phyloP scores from a whole-genome alignment of 1,284 basidiomycete genomes.

The Cutaneotrichosporon sp. region DNA sequence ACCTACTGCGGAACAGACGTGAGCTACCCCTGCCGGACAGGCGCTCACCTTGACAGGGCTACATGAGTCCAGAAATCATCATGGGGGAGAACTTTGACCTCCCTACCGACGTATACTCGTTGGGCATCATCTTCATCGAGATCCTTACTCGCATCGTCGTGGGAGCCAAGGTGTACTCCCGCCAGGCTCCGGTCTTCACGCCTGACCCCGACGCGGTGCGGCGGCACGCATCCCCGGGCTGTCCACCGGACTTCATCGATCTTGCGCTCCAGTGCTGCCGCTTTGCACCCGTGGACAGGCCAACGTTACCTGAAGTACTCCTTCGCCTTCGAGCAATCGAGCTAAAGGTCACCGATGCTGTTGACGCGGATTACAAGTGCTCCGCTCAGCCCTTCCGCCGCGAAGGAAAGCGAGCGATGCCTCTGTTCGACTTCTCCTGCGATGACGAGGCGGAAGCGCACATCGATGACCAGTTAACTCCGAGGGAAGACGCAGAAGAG shows the following conservation, averaged over 20 bases:
- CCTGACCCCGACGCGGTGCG: conserved; percentile 59
- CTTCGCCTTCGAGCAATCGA: conserved; percentile 75
- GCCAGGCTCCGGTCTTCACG: conserved; percentile 72
- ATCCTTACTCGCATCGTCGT: conserved; percentile 82
- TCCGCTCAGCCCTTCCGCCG: background rate
- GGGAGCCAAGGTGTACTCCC: conserved; percentile 72
- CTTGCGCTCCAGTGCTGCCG: conserved; percentile 77
- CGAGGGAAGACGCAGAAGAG: conserved; percentile 8
- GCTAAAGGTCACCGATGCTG: conserved; percentile 58
- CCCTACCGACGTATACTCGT: conserved; percentile 89
- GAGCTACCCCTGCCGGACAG: conserved; percentile 35
- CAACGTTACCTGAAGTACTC: conserved; percentile 75
- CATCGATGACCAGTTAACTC: conserved; percentile 17
- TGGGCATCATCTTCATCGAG: conserved; percentile 94
- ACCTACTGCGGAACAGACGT: conserved; percentile 98
- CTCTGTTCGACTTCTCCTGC: conserved; percentile 45
- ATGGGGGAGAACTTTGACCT: conserved; percentile 88
- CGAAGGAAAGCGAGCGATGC: conserved; percentile 57
- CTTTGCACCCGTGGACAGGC: conserved; percentile 68
- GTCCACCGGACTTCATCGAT: conserved; percentile 73
- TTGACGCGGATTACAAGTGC: background rate
- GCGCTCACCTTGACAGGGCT: conserved; percentile 33
- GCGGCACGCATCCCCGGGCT: conserved; percentile 68
- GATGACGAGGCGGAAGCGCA: conserved; percentile 15
- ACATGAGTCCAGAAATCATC: conserved; percentile 79